phyloP scores from a whole-genome alignment of 371 early-diverging fungal genomes.

The Cladochytrium tenue region DNA sequence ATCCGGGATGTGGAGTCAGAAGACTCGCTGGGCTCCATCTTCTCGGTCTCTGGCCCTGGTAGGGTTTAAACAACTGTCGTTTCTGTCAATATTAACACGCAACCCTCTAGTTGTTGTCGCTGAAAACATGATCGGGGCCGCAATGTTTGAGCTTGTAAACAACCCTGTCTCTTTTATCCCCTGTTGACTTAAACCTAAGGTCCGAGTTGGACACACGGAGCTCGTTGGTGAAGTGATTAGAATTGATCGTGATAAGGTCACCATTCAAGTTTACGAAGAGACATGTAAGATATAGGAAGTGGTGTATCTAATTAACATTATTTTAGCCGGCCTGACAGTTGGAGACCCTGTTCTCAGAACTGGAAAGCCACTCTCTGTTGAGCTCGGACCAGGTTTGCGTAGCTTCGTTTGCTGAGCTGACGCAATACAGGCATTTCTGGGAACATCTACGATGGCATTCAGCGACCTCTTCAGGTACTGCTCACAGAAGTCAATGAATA shows the following conservation, averaged over 20 bases:
- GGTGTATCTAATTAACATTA: not conserved
- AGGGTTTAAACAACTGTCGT: slow-evolving; percentile 10
- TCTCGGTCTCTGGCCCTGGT: slow-evolving; percentile 99
- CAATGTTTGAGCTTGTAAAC: slow-evolving; percentile 98
- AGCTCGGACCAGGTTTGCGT: slow-evolving; percentile 93
- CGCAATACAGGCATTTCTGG: slow-evolving; percentile 77
- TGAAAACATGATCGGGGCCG: slow-evolving; percentile 97
- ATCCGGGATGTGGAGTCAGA: slow-evolving; percentile 90
- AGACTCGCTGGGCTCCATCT: slow-evolving; percentile 88
- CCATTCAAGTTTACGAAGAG: slow-evolving; percentile 99
- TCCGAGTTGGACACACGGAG: slow-evolving; percentile 97
- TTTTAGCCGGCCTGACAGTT: slow-evolving; percentile 92
- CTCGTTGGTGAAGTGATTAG: slow-evolving; percentile 99
- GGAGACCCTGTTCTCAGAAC: slow-evolving; percentile 98
- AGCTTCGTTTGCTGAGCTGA: not conserved
- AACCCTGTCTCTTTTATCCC: not conserved
- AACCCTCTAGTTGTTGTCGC: slow-evolving; percentile 91
- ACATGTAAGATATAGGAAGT: slow-evolving; percentile 68
- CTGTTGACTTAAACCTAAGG: slow-evolving; percentile 52
- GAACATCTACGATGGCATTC: slow-evolving; percentile 99
- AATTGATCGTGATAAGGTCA: slow-evolving; percentile 98
- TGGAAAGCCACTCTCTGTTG: slow-evolving; percentile 98
- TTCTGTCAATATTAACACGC: not conserved
- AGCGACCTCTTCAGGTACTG: slow-evolving; percentile 92
- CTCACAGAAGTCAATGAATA: not conserved